phyloP scores from a whole-genome alignment of 495 filamentous ascomycete genomes.

The Aspergillus nidulans region DNA sequence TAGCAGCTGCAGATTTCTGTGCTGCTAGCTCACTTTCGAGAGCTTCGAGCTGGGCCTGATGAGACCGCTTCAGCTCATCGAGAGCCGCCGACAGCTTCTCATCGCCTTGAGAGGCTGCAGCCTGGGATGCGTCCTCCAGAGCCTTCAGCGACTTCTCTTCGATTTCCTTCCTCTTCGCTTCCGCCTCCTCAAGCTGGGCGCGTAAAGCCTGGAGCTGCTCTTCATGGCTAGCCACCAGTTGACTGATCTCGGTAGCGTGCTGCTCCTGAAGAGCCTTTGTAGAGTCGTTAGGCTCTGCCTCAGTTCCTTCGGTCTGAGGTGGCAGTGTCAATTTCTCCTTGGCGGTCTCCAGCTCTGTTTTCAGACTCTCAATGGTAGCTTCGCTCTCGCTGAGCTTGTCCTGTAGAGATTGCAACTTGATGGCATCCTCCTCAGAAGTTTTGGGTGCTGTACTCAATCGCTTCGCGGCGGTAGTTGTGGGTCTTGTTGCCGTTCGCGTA shows the following conservation, averaged over 20 bases:
- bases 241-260: slow-evolving; percentile 37
- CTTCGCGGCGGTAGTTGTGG: slow-evolving; percentile 28
- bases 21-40: slow-evolving; percentile 35
- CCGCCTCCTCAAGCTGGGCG: slow-evolving; percentile 35
- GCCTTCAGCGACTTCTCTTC: slow-evolving; percentile 40
- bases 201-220: slow-evolving; percentile 36
- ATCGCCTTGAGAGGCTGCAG: slow-evolving; percentile 33
- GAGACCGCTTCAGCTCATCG: slow-evolving; percentile 36
- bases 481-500: slow-evolving; percentile 22
- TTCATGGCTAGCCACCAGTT: slow-evolving; percentile 31
- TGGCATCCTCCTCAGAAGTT: slow-evolving; percentile 26
- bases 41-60: slow-evolving; percentile 35
- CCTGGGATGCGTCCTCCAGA: slow-evolving; percentile 37
- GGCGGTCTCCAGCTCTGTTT: slow-evolving; percentile 35
- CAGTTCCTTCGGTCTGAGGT: slow-evolving; percentile 25
- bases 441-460: slow-evolving; percentile 32
- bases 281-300: slow-evolving; percentile 21
- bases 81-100: slow-evolving; percentile 31
- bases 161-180: slow-evolving; percentile 36
- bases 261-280: slow-evolving; percentile 31
- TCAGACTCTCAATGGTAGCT: slow-evolving; percentile 34
- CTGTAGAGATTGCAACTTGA: slow-evolving; percentile 40
- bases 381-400: slow-evolving; percentile 42
- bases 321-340: slow-evolving; percentile 38
- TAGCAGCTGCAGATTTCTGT: slow-evolving; percentile 32